A percentile compares a stretch with the other conserved stretches of the same genome.
These are phyloP conservation scores for Gentiana macrophylla DNA, from an alignment of 257 asterid genomes.

Conservation along the genomic window DNA sequence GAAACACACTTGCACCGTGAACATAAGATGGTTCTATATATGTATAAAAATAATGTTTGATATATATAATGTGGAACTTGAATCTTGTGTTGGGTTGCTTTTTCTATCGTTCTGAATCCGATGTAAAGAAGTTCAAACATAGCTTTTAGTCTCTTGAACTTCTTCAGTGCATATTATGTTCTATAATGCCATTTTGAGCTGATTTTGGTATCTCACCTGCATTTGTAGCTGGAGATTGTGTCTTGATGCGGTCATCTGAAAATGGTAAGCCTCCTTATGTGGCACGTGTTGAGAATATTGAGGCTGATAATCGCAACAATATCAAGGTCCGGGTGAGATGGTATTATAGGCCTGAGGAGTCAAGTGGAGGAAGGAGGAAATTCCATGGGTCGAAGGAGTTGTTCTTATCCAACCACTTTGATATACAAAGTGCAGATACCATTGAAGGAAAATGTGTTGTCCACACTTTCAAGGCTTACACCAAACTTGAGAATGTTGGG, in stretches of 20 bases:
- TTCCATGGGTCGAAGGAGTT: constrained; percentile 61
- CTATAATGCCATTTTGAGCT: background rate
- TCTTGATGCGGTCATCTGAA: constrained; percentile 42
- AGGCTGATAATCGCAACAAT: constrained; percentile 32
- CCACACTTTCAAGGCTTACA: constrained; percentile 48
- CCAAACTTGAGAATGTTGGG: constrained; percentile 36
- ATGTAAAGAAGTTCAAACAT: background rate
- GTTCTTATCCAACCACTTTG: constrained; percentile 51
- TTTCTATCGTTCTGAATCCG: background rate
- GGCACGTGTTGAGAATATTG: constrained; percentile 51
- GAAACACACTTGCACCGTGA: no score
- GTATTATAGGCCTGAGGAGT: constrained; percentile 72
- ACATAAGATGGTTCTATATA: no score
- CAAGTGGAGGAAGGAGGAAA: constrained; percentile 50
- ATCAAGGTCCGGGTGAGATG: constrained; percentile 41
- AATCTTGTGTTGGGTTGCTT: no score
- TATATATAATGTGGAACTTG: no score
- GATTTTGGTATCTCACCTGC: background rate
- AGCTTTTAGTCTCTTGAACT: background rate
- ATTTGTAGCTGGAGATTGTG: constrained; percentile 52
- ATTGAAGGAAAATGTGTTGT: constrained; percentile 58
- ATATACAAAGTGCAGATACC: constrained; percentile 48
- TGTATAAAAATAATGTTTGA: no score
- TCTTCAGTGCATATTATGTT: background rate
- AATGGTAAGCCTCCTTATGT: constrained; percentile 39